phyloP scores from a whole-genome alignment of 2,329 filamentous ascomycete species.

The Blastomyces percursus region DNA sequence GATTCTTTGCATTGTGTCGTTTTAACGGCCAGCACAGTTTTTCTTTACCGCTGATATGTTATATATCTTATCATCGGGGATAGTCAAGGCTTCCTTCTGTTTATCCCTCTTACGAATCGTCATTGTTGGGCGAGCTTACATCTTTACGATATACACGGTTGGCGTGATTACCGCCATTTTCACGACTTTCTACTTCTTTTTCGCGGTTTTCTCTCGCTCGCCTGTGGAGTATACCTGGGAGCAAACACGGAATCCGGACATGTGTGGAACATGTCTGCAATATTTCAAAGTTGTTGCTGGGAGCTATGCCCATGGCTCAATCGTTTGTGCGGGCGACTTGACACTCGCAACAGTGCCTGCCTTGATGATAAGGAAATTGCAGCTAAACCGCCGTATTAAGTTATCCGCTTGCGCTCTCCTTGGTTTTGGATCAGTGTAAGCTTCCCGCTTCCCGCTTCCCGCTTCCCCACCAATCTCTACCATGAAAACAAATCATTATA shows the following conservation, averaged over 20 bases:
- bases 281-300: not conserved
- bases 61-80: not conserved
- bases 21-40: not conserved
- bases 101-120: not conserved
- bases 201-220: not conserved
- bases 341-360: not conserved
- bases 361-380: not conserved
- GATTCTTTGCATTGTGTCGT: not conserved
- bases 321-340: not conserved
- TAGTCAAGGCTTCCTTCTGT: not conserved
- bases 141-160: not conserved
- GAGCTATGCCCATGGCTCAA: not conserved
- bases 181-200: not conserved
- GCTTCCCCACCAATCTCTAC: too few relatives aligned
- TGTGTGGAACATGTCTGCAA: not conserved
- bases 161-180: not conserved
- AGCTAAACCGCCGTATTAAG: not conserved
- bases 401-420: not conserved
- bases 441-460: too few relatives aligned
- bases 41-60: not conserved
- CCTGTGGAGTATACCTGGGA: not conserved
- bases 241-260: not conserved
- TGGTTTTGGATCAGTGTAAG: conserved; percentile 2
- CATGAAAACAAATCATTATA: not conserved
- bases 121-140: not conserved